phyloP scores from a whole-genome alignment of 805 yeast species.

The Ogataea naganishii region DNA sequence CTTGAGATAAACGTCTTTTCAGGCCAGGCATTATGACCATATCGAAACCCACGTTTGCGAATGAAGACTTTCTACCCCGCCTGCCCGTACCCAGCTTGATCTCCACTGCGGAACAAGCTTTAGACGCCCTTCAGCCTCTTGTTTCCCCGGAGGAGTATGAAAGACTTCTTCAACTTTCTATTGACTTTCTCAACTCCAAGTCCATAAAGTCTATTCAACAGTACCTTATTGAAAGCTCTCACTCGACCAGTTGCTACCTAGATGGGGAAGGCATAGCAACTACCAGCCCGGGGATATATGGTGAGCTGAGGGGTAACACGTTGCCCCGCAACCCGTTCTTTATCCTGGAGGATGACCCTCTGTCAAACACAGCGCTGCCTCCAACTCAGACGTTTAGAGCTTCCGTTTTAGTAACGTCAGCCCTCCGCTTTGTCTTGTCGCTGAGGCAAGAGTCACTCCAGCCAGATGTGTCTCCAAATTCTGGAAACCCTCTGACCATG shows the following conservation, averaged over 20 bases:
- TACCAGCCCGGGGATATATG: constrained; percentile 51
- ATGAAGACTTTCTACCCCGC: constrained; percentile 39
- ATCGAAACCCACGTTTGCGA: constrained; percentile 23
- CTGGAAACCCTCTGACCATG: constrained; percentile 53
- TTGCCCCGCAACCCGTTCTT: constrained; percentile 74
- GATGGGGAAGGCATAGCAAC: constrained; percentile 37
- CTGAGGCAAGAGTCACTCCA: constrained; percentile 43
- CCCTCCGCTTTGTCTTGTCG: constrained; percentile 57
- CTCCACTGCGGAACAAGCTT: constrained; percentile 42
- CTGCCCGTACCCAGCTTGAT: constrained; percentile 55
- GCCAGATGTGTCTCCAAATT: constrained; percentile 49
- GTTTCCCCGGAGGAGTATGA: constrained; percentile 42
- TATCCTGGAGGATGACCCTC: constrained; percentile 67
- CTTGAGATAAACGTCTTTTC: too few species aligned
- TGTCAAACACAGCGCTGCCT: constrained; percentile 39
- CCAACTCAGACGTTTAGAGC: constrained; percentile 65
- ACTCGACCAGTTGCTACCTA: constrained; percentile 39
- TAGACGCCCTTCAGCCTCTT: constrained; percentile 52
- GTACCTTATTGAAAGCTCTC: constrained; percentile 41
- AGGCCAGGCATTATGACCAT: background rate
- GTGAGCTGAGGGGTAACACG: constrained; percentile 55
- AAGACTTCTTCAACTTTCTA: constrained; percentile 33
- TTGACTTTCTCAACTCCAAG: constrained; percentile 34
- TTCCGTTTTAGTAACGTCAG: constrained; percentile 55
- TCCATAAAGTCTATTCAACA: constrained; percentile 39